Evolutionary conservation across 192 early-diverging fungal genomes (phyloP), one percentile per base, ranked within the genome.

Genomic region (Coemansia sp.): DNA sequence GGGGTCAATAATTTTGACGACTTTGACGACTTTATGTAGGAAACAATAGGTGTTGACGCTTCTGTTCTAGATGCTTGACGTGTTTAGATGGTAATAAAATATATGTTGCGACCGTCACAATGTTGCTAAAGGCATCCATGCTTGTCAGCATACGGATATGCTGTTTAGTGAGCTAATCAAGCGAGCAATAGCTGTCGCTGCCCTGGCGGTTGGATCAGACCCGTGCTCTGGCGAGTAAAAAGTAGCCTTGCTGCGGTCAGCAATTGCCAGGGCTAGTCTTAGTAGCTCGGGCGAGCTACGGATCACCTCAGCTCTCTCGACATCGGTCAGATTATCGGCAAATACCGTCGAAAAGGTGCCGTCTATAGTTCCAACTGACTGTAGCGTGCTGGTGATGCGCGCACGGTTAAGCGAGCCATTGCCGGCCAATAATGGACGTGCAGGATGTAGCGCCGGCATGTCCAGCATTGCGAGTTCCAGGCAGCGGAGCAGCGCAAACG

Each of bases 1-100:
- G 77, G 61, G 49, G 65, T 69, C 56, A 74, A 84, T 33, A 83
- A 85, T 35, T 79, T 67, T 53, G 78, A 82, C 45, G 85, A 87
- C 48, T 87, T 85, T 52, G 60, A 62, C 40, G 60, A 62, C 16
- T 62, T 62, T 62, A 86, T 86, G 81, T 86, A 78, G 54, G 14
- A 40, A 16, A 16, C 5, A 8, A 22, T 22, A 12, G 6, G 56
- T 9, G 43, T 23, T 38, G 12, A 23, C 22, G 9, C 6, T 61
- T 38, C 51, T 21, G 10, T 32, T 40, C 1, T n/a, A 4, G 10
- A 40, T 16, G 35, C n/a, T 40, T n/a, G n/a, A n/a, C n/a, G 35
- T 40, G 14, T 11, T 40, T 40, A n/a, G 35, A n/a, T 40, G 35
- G 35, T 40, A 40, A 40, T 40, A 40, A 40, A 40, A 40, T 40